Base-by-base conservation (phyloP, 2,329 filamentous ascomycete species). In the Neofusicoccum laricinum region DNA sequence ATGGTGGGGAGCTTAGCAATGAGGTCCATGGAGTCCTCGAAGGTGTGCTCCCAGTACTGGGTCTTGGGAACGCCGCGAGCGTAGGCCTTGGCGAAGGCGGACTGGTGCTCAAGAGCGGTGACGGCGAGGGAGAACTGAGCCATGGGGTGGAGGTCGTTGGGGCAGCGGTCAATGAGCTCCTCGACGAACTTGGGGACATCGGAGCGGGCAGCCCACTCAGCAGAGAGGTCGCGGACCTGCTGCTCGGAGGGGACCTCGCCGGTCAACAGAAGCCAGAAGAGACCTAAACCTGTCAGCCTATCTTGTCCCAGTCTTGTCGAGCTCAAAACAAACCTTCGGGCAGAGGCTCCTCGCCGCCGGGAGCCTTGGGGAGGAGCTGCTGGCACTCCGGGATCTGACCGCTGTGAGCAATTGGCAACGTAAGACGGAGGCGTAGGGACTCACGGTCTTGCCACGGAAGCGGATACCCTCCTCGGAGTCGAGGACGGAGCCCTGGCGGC, bases 81-180 rank as follows among this genome's bases (percentile, higher is more conserved):
- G 79, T 99, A 99, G 75, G 95, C 95, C 87, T 97, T 97, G 80
- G 95, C 90, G 83, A 99, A 99, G 70, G 91, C 88, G 68, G 95
- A 98, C 80, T 96, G 94, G 83, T 97, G 93, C 89, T 99, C 95
- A 77, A 99, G 93, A 77, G 95, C 95, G 73, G 91, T 97, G 75
- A 99, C 93, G 76, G 95, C 95, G 75, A 99, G 85, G 66, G 95
- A 98, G 87, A 99, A 96, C 85, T 99, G 95, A 68, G 95, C 94
- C 95, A 99, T 99, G 80, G 95, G 95, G 88, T 99, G 95, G 73
- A 99, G 92, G 81, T 96, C 93, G 84, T 86, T 95, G 74, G 95
- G 95, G 91, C 94, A 98, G 86, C 95, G 93, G 89, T 99, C 95
- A 83, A 99, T 97, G 79, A 99, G 90, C 86, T 99, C 95, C 86